phyloP scores from a whole-genome alignment of 345 rosid genomes.

The Populus simonii region DNA sequence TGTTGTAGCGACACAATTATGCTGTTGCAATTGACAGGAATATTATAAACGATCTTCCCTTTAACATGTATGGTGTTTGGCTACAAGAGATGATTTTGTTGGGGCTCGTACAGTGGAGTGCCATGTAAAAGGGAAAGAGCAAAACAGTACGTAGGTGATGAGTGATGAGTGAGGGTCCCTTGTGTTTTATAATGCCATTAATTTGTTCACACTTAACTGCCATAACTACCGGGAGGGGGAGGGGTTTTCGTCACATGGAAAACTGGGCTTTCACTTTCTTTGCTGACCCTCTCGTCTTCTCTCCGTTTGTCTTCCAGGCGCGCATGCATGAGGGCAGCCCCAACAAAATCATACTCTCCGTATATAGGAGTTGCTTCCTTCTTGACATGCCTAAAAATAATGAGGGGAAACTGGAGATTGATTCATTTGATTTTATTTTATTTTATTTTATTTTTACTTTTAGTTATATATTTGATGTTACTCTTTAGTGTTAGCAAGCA shows the following conservation, averaged over 20 bases:
- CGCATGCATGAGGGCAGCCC: neutral
- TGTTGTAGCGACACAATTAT: neutral
- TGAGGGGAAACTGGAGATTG: neutral
- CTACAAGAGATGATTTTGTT: too few species aligned
- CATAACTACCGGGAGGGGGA: constrained; percentile 26
- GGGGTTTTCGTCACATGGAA: constrained; percentile 12
- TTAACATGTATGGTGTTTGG: too few species aligned
- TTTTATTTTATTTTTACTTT: neutral
- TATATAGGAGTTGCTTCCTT: neutral
- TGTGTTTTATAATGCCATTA: neutral
- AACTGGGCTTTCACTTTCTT: neutral
- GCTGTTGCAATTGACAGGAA: too few species aligned
- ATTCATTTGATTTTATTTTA: neutral
- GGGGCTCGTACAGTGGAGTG: too few species aligned
- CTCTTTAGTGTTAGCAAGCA: too few species aligned
- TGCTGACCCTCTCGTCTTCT: neutral
- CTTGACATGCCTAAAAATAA: neutral
- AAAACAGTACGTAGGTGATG: neutral
- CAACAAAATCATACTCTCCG: neutral
- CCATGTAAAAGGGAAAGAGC: too few species aligned
- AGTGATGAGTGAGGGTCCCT: neutral
- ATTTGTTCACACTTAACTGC: constrained; percentile 26
- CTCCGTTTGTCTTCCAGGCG: neutral
- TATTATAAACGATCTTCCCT: too few species aligned
- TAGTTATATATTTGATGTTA: too few species aligned